Conservation (phyloP, 2,329 filamentous ascomycete genomes). For the Fusarium albosuccineum region DNA sequence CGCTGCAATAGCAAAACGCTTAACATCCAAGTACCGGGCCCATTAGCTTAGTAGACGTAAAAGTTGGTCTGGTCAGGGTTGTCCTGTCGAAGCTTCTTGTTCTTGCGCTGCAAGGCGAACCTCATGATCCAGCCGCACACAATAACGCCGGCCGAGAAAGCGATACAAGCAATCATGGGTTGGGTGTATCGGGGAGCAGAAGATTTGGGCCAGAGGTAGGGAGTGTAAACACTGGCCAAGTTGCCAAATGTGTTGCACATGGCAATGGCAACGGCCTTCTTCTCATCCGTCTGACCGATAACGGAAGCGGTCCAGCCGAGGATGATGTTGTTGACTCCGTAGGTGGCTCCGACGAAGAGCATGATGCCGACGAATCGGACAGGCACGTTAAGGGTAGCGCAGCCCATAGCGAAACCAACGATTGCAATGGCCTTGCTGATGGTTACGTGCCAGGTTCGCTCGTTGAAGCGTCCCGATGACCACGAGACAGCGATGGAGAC, state of each 20-base stretch:
- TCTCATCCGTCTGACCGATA: slow-evolving; percentile 60
- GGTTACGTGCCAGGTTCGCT: slow-evolving; percentile 34
- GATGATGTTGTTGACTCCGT: slow-evolving; percentile 58
- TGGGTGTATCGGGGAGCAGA: slow-evolving; percentile 23
- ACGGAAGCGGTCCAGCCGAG: slow-evolving; percentile 58
- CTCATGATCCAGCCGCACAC: slow-evolving; percentile 54
- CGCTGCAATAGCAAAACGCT: not conserved
- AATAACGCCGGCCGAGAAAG: slow-evolving; percentile 51
- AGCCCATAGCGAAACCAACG: slow-evolving; percentile 36
- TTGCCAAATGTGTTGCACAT: slow-evolving; percentile 36
- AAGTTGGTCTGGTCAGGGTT: slow-evolving; percentile 45
- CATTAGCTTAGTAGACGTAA: slow-evolving; percentile 46
- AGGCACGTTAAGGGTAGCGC: slow-evolving; percentile 39
- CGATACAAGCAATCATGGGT: slow-evolving; percentile 37
- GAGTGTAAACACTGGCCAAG: slow-evolving; percentile 39
- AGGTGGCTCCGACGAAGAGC: slow-evolving; percentile 54
- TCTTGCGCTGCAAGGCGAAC: slow-evolving; percentile 50
- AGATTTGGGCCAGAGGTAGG: slow-evolving; percentile 37
- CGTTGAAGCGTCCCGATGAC: slow-evolving; percentile 40
- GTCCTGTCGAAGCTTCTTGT: slow-evolving; percentile 48
- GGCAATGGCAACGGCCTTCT: slow-evolving; percentile 59
- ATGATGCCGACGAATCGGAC: slow-evolving; percentile 48
- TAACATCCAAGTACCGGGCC: not conserved
- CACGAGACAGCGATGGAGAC: slow-evolving; percentile 39
- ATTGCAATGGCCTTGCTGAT: slow-evolving; percentile 55